phyloP scores from a whole-genome alignment of 1,139 yeast species.

The Starmera stellimalicola region DNA sequence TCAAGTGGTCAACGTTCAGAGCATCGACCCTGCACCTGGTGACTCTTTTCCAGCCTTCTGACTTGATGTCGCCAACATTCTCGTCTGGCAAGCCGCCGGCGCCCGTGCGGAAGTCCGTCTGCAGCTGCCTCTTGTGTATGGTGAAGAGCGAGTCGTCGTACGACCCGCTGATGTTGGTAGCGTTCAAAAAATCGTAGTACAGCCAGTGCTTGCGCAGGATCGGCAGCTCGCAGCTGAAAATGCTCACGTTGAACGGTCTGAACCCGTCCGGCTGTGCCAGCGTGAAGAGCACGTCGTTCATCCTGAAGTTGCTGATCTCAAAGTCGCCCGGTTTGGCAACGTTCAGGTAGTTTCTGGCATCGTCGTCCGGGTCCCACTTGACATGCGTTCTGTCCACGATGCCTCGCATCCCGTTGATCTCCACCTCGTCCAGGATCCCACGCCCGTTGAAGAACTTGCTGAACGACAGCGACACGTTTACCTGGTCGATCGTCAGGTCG shows the following conservation, averaged over 20 bases:
- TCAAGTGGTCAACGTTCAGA: conserved; percentile 78
- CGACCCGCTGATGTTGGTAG: conserved; percentile 80
- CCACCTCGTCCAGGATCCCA: conserved; percentile 78
- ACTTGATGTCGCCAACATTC: conserved; percentile 4
- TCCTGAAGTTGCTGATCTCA: conserved; percentile 71
- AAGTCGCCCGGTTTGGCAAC: conserved; percentile 80
- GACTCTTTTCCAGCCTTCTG: conserved; percentile 47
- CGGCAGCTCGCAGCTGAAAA: conserved; percentile 76
- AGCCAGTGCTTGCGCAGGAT: conserved; percentile 86
- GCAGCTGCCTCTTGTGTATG: conserved; percentile 47
- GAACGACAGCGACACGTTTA: conserved; percentile 71
- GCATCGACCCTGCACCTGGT: conserved; percentile 81
- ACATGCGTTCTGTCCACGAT: conserved; percentile 87
- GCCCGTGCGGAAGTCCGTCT: conserved; percentile 11
- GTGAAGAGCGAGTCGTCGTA: conserved; percentile 92
- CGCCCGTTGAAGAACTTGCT: conserved; percentile 84
- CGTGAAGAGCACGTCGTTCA: conserved; percentile 80
- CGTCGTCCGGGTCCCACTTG: conserved; percentile 72
- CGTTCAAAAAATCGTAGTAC: conserved; percentile 76
- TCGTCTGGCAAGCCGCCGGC: conserved; percentile 4
- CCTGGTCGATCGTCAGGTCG: conserved; percentile 82
- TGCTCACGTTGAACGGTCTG: conserved; percentile 77
- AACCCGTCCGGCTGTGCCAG: conserved; percentile 73
- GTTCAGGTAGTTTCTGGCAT: conserved; percentile 73
- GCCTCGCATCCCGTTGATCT: conserved; percentile 80